Conservation (phyloP, 129 eudicot species). For the Deinandra increscens region DNA sequence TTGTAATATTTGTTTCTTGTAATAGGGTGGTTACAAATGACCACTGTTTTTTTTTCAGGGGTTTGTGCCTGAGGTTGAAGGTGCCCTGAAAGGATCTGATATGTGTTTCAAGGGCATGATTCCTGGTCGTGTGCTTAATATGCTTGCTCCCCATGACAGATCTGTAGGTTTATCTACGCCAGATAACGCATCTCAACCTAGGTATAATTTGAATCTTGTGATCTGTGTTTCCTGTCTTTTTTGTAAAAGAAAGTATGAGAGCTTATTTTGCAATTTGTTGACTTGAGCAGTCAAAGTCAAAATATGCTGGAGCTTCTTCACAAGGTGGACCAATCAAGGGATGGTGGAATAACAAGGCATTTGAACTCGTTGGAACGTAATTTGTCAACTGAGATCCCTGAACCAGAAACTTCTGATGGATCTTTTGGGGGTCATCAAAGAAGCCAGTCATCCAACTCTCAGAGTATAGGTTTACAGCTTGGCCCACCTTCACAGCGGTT, state of each 20-base stretch:
- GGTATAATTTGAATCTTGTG: constrained; percentile 34
- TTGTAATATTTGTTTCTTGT: background rate
- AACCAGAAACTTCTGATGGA: constrained; percentile 62
- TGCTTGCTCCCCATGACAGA: constrained; percentile 41
- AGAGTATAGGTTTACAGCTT: constrained; percentile 81
- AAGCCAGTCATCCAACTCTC: constrained; percentile 62
- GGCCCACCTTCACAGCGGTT: constrained; percentile 78
- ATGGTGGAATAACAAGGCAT: constrained; percentile 37
- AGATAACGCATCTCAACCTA: constrained; percentile 48
- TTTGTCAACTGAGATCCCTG: constrained; percentile 49
- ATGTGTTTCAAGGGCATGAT: constrained; percentile 43
- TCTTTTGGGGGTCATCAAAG: constrained; percentile 52
- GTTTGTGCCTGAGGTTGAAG: constrained; percentile 40
- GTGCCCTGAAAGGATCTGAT: constrained; percentile 44
- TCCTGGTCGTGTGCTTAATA: constrained; percentile 46
- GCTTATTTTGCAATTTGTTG: constrained; percentile 12
- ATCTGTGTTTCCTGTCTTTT: background rate
- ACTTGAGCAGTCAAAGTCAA: constrained; percentile 65
- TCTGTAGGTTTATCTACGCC: constrained; percentile 38
- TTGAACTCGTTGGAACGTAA: constrained; percentile 43
- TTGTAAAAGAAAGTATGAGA: constrained; percentile 2
- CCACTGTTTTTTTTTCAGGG: constrained; percentile 45
- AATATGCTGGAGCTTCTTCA: constrained; percentile 92
- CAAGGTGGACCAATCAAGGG: constrained; percentile 76
- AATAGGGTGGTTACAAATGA: constrained; percentile 8